A percentile compares a stretch with the other conserved stretches of the same genome.
These are phyloP conservation scores for Blastobotrys terrestris DNA, from an alignment of 805 yeast genomes.

Conservation along the genomic window DNA sequence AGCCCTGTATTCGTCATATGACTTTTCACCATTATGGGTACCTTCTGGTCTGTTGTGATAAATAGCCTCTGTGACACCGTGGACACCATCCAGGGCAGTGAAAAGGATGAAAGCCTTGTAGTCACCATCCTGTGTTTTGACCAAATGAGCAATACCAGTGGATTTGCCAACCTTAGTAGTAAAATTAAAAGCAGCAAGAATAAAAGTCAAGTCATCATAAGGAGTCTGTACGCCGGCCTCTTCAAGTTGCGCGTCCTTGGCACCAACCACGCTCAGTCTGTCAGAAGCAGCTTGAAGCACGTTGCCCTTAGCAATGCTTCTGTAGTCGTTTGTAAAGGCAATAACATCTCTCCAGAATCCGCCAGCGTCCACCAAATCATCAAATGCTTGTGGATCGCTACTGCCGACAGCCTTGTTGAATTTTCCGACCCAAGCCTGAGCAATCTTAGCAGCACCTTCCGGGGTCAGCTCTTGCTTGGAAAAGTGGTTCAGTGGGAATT, in stretches of 20 bases:
- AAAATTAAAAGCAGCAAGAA: slow-evolving; percentile 13
- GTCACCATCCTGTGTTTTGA: slow-evolving; percentile 7
- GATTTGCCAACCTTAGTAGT: slow-evolving; percentile 12
- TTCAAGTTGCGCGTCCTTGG: background rate
- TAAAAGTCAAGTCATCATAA: background rate
- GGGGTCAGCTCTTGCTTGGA: background rate
- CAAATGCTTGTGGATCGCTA: slow-evolving; percentile 7
- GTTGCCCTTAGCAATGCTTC: slow-evolving; percentile 18
- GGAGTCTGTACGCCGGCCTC: background rate
- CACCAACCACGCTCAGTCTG: slow-evolving; percentile 4
- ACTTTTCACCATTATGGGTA: slow-evolving; percentile 3
- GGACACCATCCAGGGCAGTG: slow-evolving; percentile 17
- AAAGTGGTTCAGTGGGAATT: background rate
- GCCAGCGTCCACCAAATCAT: slow-evolving; percentile 10
- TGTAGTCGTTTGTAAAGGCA: slow-evolving; percentile 21
- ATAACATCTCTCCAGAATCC: slow-evolving; percentile 22
- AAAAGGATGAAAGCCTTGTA: slow-evolving; percentile 13
- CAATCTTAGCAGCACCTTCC: background rate
- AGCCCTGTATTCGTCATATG: slow-evolving; percentile 2
- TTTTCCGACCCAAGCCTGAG: background rate
- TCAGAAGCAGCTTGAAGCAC: slow-evolving; percentile 18
- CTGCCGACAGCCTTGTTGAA: background rate
- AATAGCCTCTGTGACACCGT: slow-evolving; percentile 8
- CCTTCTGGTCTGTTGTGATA: slow-evolving; percentile 15
- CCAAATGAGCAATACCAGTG: slow-evolving; percentile 12